Conservation (phyloP, 2,329 filamentous ascomycete species). For the Reticulascus tulasneorum region DNA sequence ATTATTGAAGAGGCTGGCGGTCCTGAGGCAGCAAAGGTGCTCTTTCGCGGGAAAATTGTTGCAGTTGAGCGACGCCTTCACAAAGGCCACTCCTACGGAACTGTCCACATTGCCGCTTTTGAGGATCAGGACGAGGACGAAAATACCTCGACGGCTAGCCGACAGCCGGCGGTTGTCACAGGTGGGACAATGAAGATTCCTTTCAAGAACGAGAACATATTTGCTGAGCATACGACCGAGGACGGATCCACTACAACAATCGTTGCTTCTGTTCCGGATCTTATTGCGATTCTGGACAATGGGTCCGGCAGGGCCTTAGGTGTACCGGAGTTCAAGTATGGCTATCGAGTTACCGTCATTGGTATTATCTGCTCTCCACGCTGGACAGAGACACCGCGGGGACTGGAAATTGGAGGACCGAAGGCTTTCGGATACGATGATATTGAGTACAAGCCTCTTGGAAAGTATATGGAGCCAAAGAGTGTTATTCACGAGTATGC, state of each 20-base stretch:
- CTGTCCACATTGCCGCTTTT: constrained; percentile 26
- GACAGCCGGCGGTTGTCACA: constrained; percentile 5
- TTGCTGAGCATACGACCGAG: constrained; percentile 36
- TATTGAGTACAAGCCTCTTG: constrained; percentile 45
- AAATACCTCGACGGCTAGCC: neutral
- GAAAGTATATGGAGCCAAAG: constrained; percentile 46
- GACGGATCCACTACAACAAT: constrained; percentile 25
- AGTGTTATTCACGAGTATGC: constrained; percentile 43
- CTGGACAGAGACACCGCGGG: constrained; percentile 46
- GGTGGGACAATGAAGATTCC: constrained; percentile 20
- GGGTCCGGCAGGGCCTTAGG: constrained; percentile 54
- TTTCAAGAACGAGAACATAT: constrained; percentile 53
- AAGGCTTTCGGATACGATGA: constrained; percentile 30
- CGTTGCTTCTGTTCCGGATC: constrained; percentile 52
- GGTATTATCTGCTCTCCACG: constrained; percentile 50
- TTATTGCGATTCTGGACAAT: constrained; percentile 52
- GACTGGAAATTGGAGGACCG: constrained; percentile 43
- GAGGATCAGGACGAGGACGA: constrained; percentile 18
- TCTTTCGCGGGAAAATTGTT: constrained; percentile 62
- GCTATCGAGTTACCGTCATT: constrained; percentile 46
- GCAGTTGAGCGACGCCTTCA: constrained; percentile 44
- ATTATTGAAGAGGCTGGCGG: constrained; percentile 58
- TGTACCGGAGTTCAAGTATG: constrained; percentile 53
- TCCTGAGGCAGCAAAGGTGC: constrained; percentile 44
- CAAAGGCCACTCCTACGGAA: constrained; percentile 46